Base-by-base conservation (phyloP, 768 basidiomycete genomes). In the Lactarius psammicola region DNA sequence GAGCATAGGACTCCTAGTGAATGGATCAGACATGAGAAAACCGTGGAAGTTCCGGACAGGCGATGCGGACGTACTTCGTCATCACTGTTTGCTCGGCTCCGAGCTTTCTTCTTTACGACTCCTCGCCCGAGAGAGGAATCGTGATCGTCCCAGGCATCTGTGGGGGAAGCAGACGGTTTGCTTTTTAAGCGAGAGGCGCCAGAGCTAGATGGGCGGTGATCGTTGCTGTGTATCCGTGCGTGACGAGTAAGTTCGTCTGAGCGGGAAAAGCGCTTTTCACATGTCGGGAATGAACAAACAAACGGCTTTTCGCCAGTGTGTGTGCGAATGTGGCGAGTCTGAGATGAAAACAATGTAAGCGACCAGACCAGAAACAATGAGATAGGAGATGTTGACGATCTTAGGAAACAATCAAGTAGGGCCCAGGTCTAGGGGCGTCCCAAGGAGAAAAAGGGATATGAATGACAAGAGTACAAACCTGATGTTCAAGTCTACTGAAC, bases 301-400 rank as follows among this genome's bases (percentile, higher is more conserved):
- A 98, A 98, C 2, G 96, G 96, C 72, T 97, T 98, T 78, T 99
- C 96, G 73, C 96, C 96, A 0, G 96, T 99, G 76, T 99, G 96
- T 0, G 95, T 99, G 66, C 96, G 90, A 62, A 98, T 97, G 74
- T 99, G 96, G 68, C 96, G 89, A 23, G 96, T 99, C 93, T 98
- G 76, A 0, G 40, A 63, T 53, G 38, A 28, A 65, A 10, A n/a
- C 15, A n/a, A 38, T 13, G 63, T 63, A n/a, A 68, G 59, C 15
- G 62, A 55, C n/a, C 28, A 33, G 59, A 38, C 3, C 17, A 58
- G 33, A 30, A 44, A n/a, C n/a, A n/a, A 30, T 44, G 26, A 9
- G 33, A 56, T 6, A 18, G n/a, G 26, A 18, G 56, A 46, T 10
- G 34, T 40, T 38, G 33, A 56, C 20, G n/a, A 53, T 17, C n/a